Base-by-base conservation (phyloP, 108 stramenopile species). In the Parietichytrium sp. region DNA sequence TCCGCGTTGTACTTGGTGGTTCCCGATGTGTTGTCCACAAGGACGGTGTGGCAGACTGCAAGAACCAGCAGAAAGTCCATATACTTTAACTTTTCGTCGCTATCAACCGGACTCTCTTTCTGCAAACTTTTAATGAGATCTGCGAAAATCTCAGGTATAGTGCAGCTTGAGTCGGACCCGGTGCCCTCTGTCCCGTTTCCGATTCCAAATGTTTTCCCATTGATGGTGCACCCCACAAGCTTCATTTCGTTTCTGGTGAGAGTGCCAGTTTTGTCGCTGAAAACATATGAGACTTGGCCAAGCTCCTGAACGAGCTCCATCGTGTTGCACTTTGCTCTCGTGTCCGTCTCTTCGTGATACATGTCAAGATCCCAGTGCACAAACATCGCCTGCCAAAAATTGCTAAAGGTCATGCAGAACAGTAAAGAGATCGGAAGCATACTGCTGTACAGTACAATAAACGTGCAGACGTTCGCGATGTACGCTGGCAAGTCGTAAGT, bases 121-220 rank as follows among this genome's bases (percentile, higher is more conserved):
- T 29, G 78, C 6, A 79, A 55, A 8, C 12, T 36, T 31, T 4
- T 16, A 18, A 47, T 15, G 49, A 30, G 31, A 26, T 51, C 27
- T 7, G 49, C 77, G 29, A 80, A 55, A 79, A 80, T 55, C 54
- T 80, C 79, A 6, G 23, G 52, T 6, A 79, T 49, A 27, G 0
- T 49, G 0, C 27, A 48, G 2, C 48, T 13, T 13, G 48, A 49
- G 16, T 23, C 25, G 23, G 20, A 10, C 16, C 7, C 42, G 78
- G 47, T 38, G 42, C 33, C 3, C n/a, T 8, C 10, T 25, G 36
- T 42, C 23, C 42, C 33, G 61, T 38, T 72, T 0, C 61, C 61
- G 15, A 72, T 79, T 18, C 96, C 98, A 83, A 94, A 98, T n/a
- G 92, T 51, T 54, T 84, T 78, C 42, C 95, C 94, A 72, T 93